Conservation (phyloP, 176 grass and related monocot genomes). For the Carex littledalei region DNA sequence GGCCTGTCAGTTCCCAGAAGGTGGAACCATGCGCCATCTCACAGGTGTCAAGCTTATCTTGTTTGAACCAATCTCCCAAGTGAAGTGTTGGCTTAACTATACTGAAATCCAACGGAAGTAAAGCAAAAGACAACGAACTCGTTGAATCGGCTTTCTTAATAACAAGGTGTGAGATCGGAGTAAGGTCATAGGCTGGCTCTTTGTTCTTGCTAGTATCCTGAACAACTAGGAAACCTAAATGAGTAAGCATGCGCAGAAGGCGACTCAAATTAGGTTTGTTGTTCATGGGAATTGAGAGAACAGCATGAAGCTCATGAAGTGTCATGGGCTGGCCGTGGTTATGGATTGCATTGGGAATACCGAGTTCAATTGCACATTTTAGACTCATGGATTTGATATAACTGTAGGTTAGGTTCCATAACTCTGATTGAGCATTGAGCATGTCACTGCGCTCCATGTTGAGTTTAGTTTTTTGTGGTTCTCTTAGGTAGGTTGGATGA, state of each 20-base stretch:
- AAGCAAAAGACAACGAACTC: slow-evolving; percentile 1
- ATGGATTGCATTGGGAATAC: slow-evolving; percentile 38
- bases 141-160: background rate
- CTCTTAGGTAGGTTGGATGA: background rate
- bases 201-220: background rate
- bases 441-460: slow-evolving; percentile 9
- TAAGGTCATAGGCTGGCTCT: slow-evolving; percentile 26
- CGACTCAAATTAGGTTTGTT: slow-evolving; percentile 21
- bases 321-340: slow-evolving; percentile 24
- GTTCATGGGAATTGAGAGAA: slow-evolving; percentile 7
- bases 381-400: slow-evolving; percentile 36
- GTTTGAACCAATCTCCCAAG: slow-evolving; percentile 25
- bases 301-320: slow-evolving; percentile 17
- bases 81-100: slow-evolving; percentile 10
- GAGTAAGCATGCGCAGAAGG: slow-evolving; percentile 35
- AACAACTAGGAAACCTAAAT: slow-evolving; percentile 11
- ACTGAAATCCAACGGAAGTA: slow-evolving; percentile 11
- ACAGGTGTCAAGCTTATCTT: slow-evolving; percentile 15
- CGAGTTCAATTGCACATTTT: slow-evolving; percentile 43
- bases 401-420: slow-evolving; percentile 34
- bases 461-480: background rate
- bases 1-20: slow-evolving; percentile 23
- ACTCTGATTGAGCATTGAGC: slow-evolving; percentile 25
- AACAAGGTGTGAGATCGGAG: slow-evolving; percentile 26
- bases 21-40: slow-evolving; percentile 2